Conservation (phyloP, 2,329 filamentous ascomycete genomes). For the Elsinoe ampelina region DNA sequence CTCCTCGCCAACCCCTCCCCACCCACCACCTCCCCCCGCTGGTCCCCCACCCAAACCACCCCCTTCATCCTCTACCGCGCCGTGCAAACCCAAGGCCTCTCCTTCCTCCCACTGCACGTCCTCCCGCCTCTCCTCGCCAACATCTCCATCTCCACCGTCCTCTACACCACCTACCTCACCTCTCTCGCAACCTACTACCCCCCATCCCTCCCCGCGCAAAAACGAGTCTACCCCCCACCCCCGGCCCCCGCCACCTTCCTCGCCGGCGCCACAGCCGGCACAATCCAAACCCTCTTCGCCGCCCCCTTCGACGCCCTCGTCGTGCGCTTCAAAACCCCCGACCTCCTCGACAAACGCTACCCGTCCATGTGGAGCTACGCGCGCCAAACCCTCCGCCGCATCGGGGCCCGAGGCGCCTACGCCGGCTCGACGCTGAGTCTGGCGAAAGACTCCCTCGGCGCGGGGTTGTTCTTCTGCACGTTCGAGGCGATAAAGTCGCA, state of each 20-base stretch:
- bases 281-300: slow-evolving; percentile 60
- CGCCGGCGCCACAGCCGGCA: slow-evolving; percentile 60
- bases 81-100: slow-evolving; percentile 61
- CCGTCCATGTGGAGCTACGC: slow-evolving; percentile 67
- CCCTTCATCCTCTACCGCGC: slow-evolving; percentile 61
- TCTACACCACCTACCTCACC: slow-evolving; percentile 69
- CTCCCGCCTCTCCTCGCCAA: slow-evolving; percentile 67
- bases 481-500: slow-evolving; percentile 73
- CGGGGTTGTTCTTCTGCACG: slow-evolving; percentile 62
- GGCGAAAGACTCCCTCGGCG: slow-evolving; percentile 59
- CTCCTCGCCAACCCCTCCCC: slow-evolving; percentile 40
- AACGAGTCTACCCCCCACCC: slow-evolving; percentile 62
- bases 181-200: slow-evolving; percentile 57
- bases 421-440: slow-evolving; percentile 63
- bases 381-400: slow-evolving; percentile 57
- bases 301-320: slow-evolving; percentile 69
- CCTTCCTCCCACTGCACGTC: slow-evolving; percentile 66
- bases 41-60: slow-evolving; percentile 58
- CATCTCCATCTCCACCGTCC: slow-evolving; percentile 60
- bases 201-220: slow-evolving; percentile 51
- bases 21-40: slow-evolving; percentile 30
- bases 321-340: slow-evolving; percentile 57
- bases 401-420: slow-evolving; percentile 62
- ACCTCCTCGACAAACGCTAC: slow-evolving; percentile 51
- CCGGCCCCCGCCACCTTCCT: slow-evolving; percentile 54